Base-by-base conservation (phyloP, 441 rosid genomes). In the Corymbia calophylla region DNA sequence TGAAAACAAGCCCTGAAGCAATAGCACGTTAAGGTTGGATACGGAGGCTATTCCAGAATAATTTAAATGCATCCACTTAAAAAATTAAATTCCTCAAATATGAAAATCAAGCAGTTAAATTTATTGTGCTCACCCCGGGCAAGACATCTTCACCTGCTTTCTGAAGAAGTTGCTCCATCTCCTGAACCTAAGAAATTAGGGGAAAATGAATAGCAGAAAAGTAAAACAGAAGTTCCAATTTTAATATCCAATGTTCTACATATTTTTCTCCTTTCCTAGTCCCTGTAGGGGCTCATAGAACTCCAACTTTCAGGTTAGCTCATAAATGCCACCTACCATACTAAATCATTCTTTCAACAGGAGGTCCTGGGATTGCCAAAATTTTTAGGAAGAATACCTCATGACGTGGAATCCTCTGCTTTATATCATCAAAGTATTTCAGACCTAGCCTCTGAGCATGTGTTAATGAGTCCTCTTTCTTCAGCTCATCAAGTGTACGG, bases 381-480 rank as follows among this genome's bases (percentile, higher is more conserved):
- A 29, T 21, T 3, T 77, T 77, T 56, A 87, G 89, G 88, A 89
- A 73, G 27, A 88, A 39, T 87, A 98, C 99, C 98, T 98, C 99
- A 31, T 95, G 93, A 35, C 98, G 98, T 88, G 96, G 99, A 91
- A 98, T 96, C 92, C 99, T 95, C 84, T 94, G 94, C 88, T 92
- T 94, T 21, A 97, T 96, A 91, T 98, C 99, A 90, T 98, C 95
- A 91, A 98, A 98, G 91, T 96, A 98, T 93, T 95, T 95, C 94
- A 98, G 92, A 35, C 99, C 99, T 89, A 96, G 51, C 93, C 93
- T 95, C 92, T 98, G 99, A 44, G 98, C 88, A 92, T 95, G 92
- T 32, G 99, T 97, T 87, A 98, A 93, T 84, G 99, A 94, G 87
- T 93, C 96, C 86, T 97, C 99, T n/a, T 89, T 93, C 93, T 95